These are phyloP conservation scores for Aspergillus coremiiformis DNA, from an alignment of 495 filamentous ascomycete genomes.

Conservation along the genomic window DNA sequence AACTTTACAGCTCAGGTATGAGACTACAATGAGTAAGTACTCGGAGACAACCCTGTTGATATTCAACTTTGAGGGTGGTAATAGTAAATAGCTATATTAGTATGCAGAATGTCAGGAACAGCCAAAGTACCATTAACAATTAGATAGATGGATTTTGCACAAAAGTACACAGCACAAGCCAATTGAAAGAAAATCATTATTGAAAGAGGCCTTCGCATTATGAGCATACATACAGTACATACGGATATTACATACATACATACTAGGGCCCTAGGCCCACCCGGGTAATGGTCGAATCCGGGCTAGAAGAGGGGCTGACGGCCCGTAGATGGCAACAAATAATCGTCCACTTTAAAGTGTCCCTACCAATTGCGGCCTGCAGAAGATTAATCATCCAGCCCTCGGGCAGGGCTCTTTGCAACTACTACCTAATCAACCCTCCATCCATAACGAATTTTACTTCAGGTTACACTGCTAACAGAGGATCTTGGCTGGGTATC, in stretches of 20 bases:
- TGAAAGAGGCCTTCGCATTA: no score
- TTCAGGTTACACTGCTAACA: background rate
- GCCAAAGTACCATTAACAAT: no score
- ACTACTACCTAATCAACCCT: no score
- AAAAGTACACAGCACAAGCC: background rate
- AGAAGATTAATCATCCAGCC: constrained; percentile 11
- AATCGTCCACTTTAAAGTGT: constrained; percentile 1
- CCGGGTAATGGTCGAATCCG: constrained; percentile 18
- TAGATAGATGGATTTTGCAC: no score
- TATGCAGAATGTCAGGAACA: no score
- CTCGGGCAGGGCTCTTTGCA: no score
- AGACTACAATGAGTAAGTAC: no score
- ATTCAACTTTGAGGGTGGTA: no score
- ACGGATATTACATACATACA: background rate
- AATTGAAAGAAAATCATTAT: background rate
- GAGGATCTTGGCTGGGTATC: background rate
- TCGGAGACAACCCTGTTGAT: no score
- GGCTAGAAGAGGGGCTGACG: constrained; percentile 20
- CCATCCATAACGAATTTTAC: background rate
- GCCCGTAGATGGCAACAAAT: constrained; percentile 18
- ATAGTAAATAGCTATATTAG: no score
- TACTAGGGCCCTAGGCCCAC: constrained; percentile 9
- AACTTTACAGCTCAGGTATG: background rate
- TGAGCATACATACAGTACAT: no score
- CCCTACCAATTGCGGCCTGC: constrained; percentile 8